Conservation (phyloP, 805 yeast species). For the Saccharomyces mikatae region DNA sequence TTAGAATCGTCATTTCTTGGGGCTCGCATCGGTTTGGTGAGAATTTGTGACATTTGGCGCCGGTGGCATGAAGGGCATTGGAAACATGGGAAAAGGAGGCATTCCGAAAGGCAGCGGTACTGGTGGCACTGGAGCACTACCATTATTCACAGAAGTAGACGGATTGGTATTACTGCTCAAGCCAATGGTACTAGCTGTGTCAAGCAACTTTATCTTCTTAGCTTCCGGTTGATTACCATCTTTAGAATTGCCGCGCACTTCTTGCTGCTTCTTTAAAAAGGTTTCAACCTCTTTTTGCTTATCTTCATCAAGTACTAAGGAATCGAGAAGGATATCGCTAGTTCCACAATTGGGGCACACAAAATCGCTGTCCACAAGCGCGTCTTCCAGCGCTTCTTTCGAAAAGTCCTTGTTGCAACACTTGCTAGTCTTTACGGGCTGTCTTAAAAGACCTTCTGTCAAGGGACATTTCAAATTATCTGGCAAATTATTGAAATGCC, state of each 20-base stretch:
- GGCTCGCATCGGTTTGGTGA: not conserved
- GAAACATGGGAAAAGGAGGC: constrained; percentile 33
- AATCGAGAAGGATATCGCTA: constrained; percentile 69
- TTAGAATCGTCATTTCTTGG: not conserved
- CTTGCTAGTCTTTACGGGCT: constrained; percentile 72
- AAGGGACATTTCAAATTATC: constrained; percentile 64
- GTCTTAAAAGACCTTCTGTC: constrained; percentile 49
- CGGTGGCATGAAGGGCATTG: constrained; percentile 28
- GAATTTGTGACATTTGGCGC: constrained; percentile 4
- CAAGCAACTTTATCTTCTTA: constrained; percentile 1
- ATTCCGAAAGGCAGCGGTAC: constrained; percentile 28
- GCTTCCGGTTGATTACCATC: constrained; percentile 5
- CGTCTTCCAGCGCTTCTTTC: constrained; percentile 53
- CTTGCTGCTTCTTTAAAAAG: constrained; percentile 36
- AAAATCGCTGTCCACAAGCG: constrained; percentile 74
- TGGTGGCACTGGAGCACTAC: constrained; percentile 7
- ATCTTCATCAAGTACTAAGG: constrained; percentile 54
- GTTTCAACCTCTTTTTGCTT: constrained; percentile 46
- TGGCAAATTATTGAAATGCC: constrained; percentile 39
- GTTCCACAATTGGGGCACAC: constrained; percentile 80
- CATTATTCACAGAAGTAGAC: not conserved
- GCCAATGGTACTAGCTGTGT: not conserved
- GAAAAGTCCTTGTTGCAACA: constrained; percentile 63
- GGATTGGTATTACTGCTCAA: not conserved
- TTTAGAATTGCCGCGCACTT: constrained; percentile 12